phyloP scores from a whole-genome alignment of 2,329 filamentous ascomycete species.

The Diaporthe velutina region DNA sequence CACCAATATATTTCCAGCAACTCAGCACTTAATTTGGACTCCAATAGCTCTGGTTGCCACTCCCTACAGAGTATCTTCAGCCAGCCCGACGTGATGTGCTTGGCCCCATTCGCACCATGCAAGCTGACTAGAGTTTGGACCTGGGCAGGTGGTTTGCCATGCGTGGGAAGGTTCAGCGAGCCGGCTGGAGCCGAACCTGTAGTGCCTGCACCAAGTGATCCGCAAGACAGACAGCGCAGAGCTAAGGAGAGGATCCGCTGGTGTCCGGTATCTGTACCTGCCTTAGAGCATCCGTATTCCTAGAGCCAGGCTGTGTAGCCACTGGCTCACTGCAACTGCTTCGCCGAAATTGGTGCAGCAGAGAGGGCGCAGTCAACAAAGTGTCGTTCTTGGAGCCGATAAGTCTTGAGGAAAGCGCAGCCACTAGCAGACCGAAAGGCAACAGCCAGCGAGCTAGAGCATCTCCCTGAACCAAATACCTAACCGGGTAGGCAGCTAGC shows the following conservation, averaged over 20 bases:
- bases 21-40: too few species aligned
- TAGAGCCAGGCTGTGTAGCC: too few species aligned
- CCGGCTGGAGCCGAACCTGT: not conserved
- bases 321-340: not conserved
- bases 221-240: not conserved
- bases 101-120: too few species aligned
- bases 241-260: not conserved
- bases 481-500: not conserved
- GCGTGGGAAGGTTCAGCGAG: not conserved
- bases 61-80: too few species aligned
- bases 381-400: not conserved
- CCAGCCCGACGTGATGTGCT: too few species aligned
- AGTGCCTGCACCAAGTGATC: not conserved
- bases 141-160: not conserved
- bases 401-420: not conserved
- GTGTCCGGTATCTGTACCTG: not conserved
- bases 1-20: too few species aligned
- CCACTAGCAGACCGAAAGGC: not conserved
- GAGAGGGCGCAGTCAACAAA: not conserved
- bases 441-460: too few species aligned
- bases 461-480: too few species aligned
- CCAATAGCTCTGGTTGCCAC: too few species aligned
- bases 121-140: not conserved
- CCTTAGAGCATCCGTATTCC: too few species aligned
- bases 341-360: not conserved